Evolutionary conservation across 176 grass and related monocot genomes (phyloP), one percentile per base, ranked within the genome.

Genomic region (Areca catechu): DNA sequence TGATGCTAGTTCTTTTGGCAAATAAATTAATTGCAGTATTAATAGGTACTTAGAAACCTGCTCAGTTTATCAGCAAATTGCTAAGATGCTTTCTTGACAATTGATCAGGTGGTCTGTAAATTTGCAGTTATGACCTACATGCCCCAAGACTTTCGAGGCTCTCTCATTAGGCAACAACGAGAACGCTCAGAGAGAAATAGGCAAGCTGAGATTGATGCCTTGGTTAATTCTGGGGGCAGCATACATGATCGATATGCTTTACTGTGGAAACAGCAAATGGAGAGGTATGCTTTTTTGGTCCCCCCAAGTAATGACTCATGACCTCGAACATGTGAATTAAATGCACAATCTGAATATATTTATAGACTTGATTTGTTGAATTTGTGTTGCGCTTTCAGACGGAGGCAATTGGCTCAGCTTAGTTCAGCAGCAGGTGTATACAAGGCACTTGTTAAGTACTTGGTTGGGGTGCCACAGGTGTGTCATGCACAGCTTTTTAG

Each of bases 111-210:
- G 9, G 15, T 60, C 65, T 86, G 73, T 61, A 71, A 77, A 72
- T 86, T 60, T 81, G 82, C 76, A 98, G 88, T 98, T 72, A 92
- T 98, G 93, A 98, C 93, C 60, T 98, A 98, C 63, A 88, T 98
- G 93, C 93, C 93, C 62, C 93, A 98, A 83, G 93, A 98, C 74
- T 98, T 98, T 65, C 82, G 93, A 23, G 93, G 88, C 29, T 75
- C 71, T 34, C 71, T 98, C 61, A 98, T 98, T 66, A 85, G 84
- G 61, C 84, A 98, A 55, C 93, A 98, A 64, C 56, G 78, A 71
- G 93, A 98, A 55, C 80, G 93, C 21, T 98, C 93, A 19, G 93
- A 98, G 67, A 98, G 93, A 56, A 98, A 89, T 74, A 98, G 74
- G 24, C 93, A 98, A 83, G 88, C 76, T 7, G 84, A 83, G 63